These are phyloP conservation scores for Geotrichum carabidarum DNA, from an alignment of 1,139 yeast genomes.

Conservation along the genomic window DNA sequence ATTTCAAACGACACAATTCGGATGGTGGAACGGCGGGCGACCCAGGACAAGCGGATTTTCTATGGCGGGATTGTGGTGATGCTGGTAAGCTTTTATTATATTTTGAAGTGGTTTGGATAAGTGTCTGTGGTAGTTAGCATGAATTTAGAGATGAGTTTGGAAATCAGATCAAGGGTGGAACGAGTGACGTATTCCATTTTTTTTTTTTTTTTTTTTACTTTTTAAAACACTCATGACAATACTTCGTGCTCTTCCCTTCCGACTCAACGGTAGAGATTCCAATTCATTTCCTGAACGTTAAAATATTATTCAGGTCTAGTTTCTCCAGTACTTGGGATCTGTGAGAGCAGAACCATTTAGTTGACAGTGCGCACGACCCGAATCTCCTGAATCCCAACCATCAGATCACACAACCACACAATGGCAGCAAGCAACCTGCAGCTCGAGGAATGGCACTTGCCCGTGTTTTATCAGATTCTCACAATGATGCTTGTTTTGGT, in stretches of 20 bases:
- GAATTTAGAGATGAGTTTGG: neutral
- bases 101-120: conserved; percentile 59
- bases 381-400: too few relatives aligned
- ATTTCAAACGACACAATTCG: conserved; percentile 82
- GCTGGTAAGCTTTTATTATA: conserved; percentile 63
- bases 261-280: neutral
- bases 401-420: too few relatives aligned
- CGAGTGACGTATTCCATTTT: neutral
- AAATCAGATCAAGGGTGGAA: neutral
- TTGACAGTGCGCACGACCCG: too few relatives aligned
- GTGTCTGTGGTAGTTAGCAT: neutral
- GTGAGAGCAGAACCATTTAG: too few relatives aligned
- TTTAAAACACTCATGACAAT: neutral
- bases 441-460: neutral
- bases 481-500: neutral
- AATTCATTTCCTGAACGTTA: too few relatives aligned
- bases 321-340: too few relatives aligned
- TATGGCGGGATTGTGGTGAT: conserved; percentile 66
- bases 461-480: neutral
- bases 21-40: conserved; percentile 76
- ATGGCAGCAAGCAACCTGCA: too few relatives aligned
- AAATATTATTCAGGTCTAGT: too few relatives aligned
- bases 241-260: neutral
- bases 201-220: conserved; percentile 1
- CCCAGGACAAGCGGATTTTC: conserved; percentile 82